Base-by-base conservation (phyloP, 202 grass and related monocot genomes). In the Musa balbisiana region DNA sequence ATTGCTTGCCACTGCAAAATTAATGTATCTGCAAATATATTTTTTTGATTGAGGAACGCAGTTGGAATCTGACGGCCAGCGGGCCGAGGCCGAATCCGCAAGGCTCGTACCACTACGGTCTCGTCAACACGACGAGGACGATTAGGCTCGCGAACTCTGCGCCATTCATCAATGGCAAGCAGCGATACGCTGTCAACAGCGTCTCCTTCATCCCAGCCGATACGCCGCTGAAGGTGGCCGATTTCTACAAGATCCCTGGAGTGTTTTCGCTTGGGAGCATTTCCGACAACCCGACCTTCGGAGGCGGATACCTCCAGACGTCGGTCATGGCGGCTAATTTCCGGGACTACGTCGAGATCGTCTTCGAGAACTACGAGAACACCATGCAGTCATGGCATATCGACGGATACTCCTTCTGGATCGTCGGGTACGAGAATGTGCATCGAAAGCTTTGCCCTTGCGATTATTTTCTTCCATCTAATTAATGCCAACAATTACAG, bases 1-100 rank as follows among this genome's bases (percentile, higher is more conserved):
- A 11, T 11, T 13, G 19, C 8, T 49, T 13, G 2, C 51, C 64
- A 1, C 49, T 43, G n/a, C 29, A 15, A 29, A 22, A 8, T 6
- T 43, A 5, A 8, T 43, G 33, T 6, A 43, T 43, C 33, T 43
- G 29, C 2, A 27, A 0, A 3, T 27, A 3, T 27, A 27, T 27
- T 27, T 2, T 0, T 27, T 27, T 27, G 27, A 3, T 33, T 33
- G 29, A 3, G 53, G 9, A 75, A 55, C 51, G 25, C 50, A 78
- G 76, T 16, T 78, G 76, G 76, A 79, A 79, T 56, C 6, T 79
- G 65, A 79, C 77, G 11, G 51, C 65, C 43, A 65, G 77, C 17
- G 77, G 63, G 21, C 63, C 77, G 19, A 79, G 77, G 63, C 77
- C 64, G 11, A 79, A 70, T 17, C 77, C 77, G 9, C 77, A 79